These are phyloP conservation scores for Suillus subalutaceus DNA, from an alignment of 768 basidiomycete species.

Conservation along the genomic window DNA sequence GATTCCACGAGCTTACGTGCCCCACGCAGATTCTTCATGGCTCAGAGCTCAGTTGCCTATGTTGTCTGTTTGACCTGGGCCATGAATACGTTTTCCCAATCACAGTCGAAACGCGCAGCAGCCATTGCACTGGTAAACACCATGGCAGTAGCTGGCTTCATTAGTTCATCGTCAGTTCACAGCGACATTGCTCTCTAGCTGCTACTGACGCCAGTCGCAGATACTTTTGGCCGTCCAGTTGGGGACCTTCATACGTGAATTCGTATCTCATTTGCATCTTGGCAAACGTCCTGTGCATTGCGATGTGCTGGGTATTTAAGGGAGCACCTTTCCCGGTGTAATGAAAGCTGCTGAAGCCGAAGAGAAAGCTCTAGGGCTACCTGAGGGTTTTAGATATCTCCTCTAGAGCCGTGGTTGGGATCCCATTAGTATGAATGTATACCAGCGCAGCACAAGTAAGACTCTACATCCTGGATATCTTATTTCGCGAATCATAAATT, in stretches of 20 bases:
- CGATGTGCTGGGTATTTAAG: slow-evolving; percentile 53
- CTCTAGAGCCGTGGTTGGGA: slow-evolving; percentile 31
- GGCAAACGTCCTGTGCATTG: slow-evolving; percentile 49
- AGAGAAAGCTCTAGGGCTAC: slow-evolving; percentile 38
- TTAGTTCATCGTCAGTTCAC: slow-evolving; percentile 70
- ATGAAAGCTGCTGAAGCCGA: slow-evolving; percentile 39
- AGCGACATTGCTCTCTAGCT: background rate
- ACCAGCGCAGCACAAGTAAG: no score
- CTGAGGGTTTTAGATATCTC: slow-evolving; percentile 47
- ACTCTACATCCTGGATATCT: no score
- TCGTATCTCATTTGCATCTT: slow-evolving; percentile 76
- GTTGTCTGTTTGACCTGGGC: slow-evolving; percentile 61
- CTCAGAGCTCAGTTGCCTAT: slow-evolving; percentile 69
- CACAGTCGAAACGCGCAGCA: slow-evolving; percentile 82
- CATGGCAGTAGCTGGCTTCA: slow-evolving; percentile 77
- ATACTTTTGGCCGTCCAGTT: slow-evolving; percentile 65
- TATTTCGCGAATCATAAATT: no score
- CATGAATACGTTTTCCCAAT: slow-evolving; percentile 63
- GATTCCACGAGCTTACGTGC: background rate
- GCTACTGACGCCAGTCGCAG: slow-evolving; percentile 27
- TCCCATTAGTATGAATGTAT: background rate
- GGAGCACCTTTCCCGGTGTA: slow-evolving; percentile 42
- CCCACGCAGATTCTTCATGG: slow-evolving; percentile 66
- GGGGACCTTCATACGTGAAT: slow-evolving; percentile 69
- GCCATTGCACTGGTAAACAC: slow-evolving; percentile 80